Percentiles rank a stretch among this genome's conserved stretches.
These are phyloP conservation scores for Aspergillus ibericus DNA, from an alignment of 2,329 filamentous ascomycete species.

Conservation along the genomic window DNA sequence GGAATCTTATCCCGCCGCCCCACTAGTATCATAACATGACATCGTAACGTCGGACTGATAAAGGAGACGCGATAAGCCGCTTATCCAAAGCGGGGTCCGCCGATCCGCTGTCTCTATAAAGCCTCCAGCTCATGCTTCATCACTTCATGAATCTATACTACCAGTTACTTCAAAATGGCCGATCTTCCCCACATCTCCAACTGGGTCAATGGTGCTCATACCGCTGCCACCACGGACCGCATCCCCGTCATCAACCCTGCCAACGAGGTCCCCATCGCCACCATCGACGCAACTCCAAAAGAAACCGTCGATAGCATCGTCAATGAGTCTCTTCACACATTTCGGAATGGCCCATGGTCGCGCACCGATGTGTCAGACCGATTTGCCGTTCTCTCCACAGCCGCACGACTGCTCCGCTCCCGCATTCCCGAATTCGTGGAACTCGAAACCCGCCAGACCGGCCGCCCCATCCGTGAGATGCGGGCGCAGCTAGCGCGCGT, in stretches of 20 bases:
- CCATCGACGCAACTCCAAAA: slow-evolving; percentile 57
- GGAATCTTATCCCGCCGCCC: not conserved
- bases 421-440: slow-evolving; percentile 59
- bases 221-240: slow-evolving; percentile 10
- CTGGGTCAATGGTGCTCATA: slow-evolving; percentile 31
- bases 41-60: not conserved
- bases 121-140: not conserved
- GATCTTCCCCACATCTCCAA: slow-evolving; percentile 27
- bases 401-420: slow-evolving; percentile 55
- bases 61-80: not conserved
- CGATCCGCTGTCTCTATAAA: not conserved
- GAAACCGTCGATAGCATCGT: slow-evolving; percentile 56
- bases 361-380: slow-evolving; percentile 57
- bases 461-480: slow-evolving; percentile 69
- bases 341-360: slow-evolving; percentile 58
- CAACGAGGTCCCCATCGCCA: slow-evolving; percentile 30
- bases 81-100: not conserved
- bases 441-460: slow-evolving; percentile 68
- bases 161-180: slow-evolving; percentile 2
- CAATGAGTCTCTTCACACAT: slow-evolving; percentile 32
- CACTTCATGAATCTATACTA: not conserved
- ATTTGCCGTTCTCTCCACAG: slow-evolving; percentile 62
- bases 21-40: not conserved
- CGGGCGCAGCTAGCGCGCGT: slow-evolving; percentile 63
- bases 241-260: slow-evolving; percentile 34